Evolutionary conservation across 164 flowering plant species (phyloP).

Genomic region (Chimonanthus praecox): DNA sequence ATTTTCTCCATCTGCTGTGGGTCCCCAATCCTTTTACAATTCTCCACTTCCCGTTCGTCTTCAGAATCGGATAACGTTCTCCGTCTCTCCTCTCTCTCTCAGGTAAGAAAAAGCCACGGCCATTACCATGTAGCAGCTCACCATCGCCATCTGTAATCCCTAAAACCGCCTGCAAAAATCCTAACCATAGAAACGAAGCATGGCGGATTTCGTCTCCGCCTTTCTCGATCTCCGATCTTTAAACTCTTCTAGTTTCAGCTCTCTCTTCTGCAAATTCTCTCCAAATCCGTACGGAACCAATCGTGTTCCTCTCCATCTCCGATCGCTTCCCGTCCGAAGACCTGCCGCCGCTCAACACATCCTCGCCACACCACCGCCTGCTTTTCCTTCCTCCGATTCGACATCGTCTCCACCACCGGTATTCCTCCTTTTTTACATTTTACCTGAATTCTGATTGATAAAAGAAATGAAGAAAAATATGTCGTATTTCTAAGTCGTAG

Average conservation of each 20-base stretch:
- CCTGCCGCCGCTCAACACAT: not conserved
- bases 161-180: too few relatives aligned
- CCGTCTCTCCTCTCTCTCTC: too few relatives aligned
- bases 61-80: too few relatives aligned
- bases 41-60: too few relatives aligned
- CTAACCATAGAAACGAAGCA: not conserved
- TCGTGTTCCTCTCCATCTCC: not conserved
- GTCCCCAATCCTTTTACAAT: too few relatives aligned
- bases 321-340: not conserved
- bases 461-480: not conserved
- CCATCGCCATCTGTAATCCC: too few relatives aligned
- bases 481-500: not conserved
- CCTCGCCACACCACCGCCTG: not conserved
- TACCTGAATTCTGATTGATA: not conserved
- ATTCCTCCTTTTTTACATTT: not conserved
- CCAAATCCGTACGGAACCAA: constrained; percentile 1
- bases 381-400: not conserved
- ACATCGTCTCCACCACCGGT: constrained; percentile 9
- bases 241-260: not conserved
- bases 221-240: constrained; percentile 9
- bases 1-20: too few relatives aligned
- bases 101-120: too few relatives aligned
- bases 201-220: constrained; percentile 1
- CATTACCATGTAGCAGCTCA: too few relatives aligned
- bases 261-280: constrained; percentile 1